Conservation (phyloP, 2,329 filamentous ascomycete genomes). For the Ciborinia camelliae region DNA sequence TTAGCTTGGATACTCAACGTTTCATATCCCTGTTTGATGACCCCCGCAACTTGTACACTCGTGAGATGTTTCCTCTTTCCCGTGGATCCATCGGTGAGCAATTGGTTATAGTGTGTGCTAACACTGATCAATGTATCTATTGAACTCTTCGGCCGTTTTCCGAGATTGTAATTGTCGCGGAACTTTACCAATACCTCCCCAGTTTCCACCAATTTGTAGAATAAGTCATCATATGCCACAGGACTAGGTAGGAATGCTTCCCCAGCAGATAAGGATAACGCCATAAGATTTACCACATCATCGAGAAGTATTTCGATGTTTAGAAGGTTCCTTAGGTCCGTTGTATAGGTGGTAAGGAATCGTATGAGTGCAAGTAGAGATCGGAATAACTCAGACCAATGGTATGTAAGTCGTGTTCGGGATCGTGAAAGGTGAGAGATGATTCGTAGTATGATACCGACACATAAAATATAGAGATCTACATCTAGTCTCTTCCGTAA, state of each 20-base stretch:
- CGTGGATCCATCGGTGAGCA: constrained; percentile 61
- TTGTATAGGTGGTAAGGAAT: constrained; percentile 83
- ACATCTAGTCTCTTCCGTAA: constrained; percentile 80
- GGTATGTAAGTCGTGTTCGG: constrained; percentile 77
- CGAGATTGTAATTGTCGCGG: constrained; percentile 67
- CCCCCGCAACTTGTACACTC: constrained; percentile 77
- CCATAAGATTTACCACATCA: constrained; percentile 76
- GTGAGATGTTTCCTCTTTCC: constrained; percentile 64
- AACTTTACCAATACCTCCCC: constrained; percentile 81
- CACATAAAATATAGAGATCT: constrained; percentile 74
- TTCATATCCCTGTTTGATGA: constrained; percentile 96
- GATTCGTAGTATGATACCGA: constrained; percentile 78
- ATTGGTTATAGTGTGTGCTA: constrained; percentile 78
- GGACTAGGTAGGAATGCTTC: constrained; percentile 88
- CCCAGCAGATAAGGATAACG: constrained; percentile 78
- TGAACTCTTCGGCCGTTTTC: constrained; percentile 59
- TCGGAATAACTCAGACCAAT: constrained; percentile 95
- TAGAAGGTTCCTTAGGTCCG: constrained; percentile 67
- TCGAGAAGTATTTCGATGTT: constrained; percentile 73
- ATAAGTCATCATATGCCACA: constrained; percentile 88
- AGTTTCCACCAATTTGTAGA: constrained; percentile 96
- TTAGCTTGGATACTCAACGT: constrained; percentile 87
- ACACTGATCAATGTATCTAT: constrained; percentile 84
- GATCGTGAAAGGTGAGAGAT: constrained; percentile 81
- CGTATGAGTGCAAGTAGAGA: constrained; percentile 82